A percentile compares a stretch with the other conserved stretches of the same genome.
Evolutionary conservation across 306 rosid species (phyloP).

Genomic region (Medicago lupulina): DNA sequence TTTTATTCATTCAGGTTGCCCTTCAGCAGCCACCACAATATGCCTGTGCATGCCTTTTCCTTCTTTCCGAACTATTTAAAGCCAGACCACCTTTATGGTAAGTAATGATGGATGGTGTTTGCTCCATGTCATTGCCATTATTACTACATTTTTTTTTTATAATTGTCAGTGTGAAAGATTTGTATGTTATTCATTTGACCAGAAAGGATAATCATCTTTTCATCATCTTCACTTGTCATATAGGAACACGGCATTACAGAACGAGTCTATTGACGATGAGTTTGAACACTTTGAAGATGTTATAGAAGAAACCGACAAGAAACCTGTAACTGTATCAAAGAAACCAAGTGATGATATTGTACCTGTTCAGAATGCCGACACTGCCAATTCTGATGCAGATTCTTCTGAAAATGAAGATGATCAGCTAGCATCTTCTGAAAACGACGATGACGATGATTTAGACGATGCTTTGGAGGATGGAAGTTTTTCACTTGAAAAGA

Average conservation of each 20-base stretch:
- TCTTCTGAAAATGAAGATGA: constrained; percentile 68
- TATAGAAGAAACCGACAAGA: constrained; percentile 62
- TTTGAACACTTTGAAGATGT: constrained; percentile 92
- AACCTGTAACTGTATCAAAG: constrained; percentile 48
- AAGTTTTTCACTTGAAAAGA: constrained; percentile 48
- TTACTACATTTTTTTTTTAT: constrained; percentile 2
- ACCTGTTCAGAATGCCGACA: constrained; percentile 42
- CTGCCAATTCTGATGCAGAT: constrained; percentile 52
- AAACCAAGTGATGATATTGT: constrained; percentile 42
- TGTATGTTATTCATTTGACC: constrained; percentile 19
- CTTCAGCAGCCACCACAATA: constrained; percentile 97
- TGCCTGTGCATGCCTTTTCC: constrained; percentile 94
- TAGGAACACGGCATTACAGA: constrained; percentile 85
- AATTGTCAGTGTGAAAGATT: neutral
- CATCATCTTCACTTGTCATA: constrained; percentile 28
- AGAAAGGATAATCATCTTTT: neutral
- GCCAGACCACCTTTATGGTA: constrained; percentile 93
- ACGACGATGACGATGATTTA: constrained; percentile 48
- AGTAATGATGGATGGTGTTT: constrained; percentile 42
- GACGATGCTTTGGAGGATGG: constrained; percentile 67
- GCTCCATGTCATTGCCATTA: neutral
- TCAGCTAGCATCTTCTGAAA: constrained; percentile 63
- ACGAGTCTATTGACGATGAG: constrained; percentile 80
- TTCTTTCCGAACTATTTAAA: constrained; percentile 93
- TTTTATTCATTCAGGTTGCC: constrained; percentile 66